Evolutionary conservation across 2,329 filamentous ascomycete species (phyloP).

Genomic region (Zelopaecilomyces penicillatus): DNA sequence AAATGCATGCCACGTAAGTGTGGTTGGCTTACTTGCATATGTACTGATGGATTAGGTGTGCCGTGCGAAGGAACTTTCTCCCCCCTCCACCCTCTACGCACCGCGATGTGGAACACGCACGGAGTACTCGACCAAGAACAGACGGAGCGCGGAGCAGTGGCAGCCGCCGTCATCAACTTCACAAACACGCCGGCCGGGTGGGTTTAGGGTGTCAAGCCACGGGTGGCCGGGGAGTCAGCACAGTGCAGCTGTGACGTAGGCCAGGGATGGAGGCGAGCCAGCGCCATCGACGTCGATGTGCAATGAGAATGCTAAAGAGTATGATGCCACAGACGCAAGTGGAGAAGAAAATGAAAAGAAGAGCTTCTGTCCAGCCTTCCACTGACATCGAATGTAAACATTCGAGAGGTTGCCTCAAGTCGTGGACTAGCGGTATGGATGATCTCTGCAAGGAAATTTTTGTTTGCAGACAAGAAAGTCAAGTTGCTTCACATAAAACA

Average conservation of each 20-base stretch:
- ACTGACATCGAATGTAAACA: no score
- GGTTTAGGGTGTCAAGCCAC: conserved; percentile 4
- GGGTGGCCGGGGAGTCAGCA: conserved; percentile 9
- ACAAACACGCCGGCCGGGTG: conserved; percentile 4
- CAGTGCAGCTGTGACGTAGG: conserved; percentile 10
- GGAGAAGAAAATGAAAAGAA: no score
- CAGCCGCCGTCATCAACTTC: background rate
- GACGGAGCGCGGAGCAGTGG: conserved; percentile 7
- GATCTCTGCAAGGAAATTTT: no score
- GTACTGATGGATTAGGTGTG: background rate
- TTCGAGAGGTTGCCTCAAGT: no score
- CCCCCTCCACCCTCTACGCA: background rate
- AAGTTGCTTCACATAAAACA: no score
- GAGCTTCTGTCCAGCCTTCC: no score
- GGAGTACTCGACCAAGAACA: conserved; percentile 8
- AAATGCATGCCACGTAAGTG: background rate
- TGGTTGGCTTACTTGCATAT: background rate
- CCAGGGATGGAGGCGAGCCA: no score
- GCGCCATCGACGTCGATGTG: no score
- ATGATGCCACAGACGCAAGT: no score
- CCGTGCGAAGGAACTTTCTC: background rate
- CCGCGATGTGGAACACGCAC: background rate
- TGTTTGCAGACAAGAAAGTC: no score
- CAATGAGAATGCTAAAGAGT: no score
- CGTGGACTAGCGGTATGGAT: no score